A percentile compares a stretch with the other conserved stretches of the same genome.
phyloP scores from a whole-genome alignment of 2,329 filamentous ascomycete genomes.

The Lecanicillium sp. region DNA sequence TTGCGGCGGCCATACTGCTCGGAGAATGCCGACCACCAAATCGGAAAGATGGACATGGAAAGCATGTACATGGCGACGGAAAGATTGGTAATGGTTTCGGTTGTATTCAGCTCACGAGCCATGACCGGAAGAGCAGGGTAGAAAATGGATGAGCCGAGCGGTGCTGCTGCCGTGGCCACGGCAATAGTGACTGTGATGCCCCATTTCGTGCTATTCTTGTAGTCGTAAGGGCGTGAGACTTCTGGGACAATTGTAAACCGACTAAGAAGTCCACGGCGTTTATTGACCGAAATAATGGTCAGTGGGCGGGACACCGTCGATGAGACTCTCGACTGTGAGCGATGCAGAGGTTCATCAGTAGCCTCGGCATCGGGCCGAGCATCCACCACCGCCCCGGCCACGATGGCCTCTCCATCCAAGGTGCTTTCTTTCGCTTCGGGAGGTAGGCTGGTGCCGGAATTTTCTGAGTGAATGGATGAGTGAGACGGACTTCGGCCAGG shows the following conservation, averaged over 20 bases:
- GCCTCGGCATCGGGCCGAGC: no score
- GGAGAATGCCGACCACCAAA: conserved; percentile 76
- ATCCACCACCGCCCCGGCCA: no score
- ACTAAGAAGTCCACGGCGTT: conserved; percentile 64
- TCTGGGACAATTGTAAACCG: conserved; percentile 68
- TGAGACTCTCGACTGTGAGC: conserved; percentile 4
- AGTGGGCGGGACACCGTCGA: conserved; percentile 3
- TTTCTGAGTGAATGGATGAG: no score
- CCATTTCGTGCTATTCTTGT: conserved; percentile 72
- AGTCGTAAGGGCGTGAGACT: conserved; percentile 67
- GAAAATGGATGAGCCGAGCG: conserved; percentile 77
- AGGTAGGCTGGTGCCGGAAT: no score
- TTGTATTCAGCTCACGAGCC: background rate
- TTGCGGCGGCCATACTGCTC: conserved; percentile 58
- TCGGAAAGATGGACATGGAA: conserved; percentile 64
- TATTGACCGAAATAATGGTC: conserved; percentile 32
- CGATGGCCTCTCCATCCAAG: no score
- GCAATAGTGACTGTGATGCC: conserved; percentile 71
- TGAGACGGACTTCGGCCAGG: no score
- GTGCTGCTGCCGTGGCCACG: conserved; percentile 66
- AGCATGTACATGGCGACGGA: conserved; percentile 41
- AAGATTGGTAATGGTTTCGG: conserved; percentile 6
- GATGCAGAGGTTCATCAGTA: no score
- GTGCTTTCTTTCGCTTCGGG: no score
- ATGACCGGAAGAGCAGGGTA: conserved; percentile 35